A percentile compares a stretch with the other conserved stretches of the same genome.
Evolutionary conservation across 129 eudicot genomes (phyloP).

Genomic region (Flaveria trinervia): DNA sequence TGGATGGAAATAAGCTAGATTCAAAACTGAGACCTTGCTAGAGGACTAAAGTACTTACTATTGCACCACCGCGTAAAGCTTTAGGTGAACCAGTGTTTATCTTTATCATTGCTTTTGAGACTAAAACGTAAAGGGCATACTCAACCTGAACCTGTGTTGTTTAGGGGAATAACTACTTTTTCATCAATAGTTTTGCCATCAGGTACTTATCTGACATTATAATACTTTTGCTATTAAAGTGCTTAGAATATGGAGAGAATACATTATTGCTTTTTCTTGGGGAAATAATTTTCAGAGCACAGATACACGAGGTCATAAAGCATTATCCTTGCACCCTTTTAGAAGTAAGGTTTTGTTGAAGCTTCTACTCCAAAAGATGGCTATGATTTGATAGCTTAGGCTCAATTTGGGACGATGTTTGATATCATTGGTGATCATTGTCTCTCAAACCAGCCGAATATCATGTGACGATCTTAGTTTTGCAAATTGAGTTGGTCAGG

Average conservation of each 20-base stretch:
- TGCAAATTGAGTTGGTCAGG: too few species aligned
- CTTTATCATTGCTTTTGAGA: too few species aligned
- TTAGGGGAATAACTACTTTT: too few species aligned
- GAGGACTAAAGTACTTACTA: too few species aligned
- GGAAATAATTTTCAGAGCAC: background rate
- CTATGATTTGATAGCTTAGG: background rate
- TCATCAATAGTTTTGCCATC: background rate
- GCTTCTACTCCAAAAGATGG: background rate
- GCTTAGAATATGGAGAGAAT: conserved; percentile 4
- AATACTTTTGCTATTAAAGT: conserved; percentile 1
- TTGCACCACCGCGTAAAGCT: too few species aligned
- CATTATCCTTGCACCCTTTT: conserved; percentile 19
- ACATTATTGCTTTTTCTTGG: conserved; percentile 9
- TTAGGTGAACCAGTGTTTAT: too few species aligned
- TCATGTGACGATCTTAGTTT: background rate
- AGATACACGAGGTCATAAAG: background rate
- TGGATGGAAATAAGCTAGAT: background rate
- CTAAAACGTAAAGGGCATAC: too few species aligned
- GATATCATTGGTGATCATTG: background rate
- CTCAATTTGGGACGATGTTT: too few species aligned
- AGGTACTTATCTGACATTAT: too few species aligned
- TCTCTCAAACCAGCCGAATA: conserved; percentile 7
- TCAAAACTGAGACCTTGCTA: background rate
- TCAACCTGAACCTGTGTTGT: too few species aligned
- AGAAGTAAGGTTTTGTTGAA: conserved; percentile 15